Base-by-base conservation (phyloP, 2,329 filamentous ascomycete species). In the Fragosphaeria purpurea region DNA sequence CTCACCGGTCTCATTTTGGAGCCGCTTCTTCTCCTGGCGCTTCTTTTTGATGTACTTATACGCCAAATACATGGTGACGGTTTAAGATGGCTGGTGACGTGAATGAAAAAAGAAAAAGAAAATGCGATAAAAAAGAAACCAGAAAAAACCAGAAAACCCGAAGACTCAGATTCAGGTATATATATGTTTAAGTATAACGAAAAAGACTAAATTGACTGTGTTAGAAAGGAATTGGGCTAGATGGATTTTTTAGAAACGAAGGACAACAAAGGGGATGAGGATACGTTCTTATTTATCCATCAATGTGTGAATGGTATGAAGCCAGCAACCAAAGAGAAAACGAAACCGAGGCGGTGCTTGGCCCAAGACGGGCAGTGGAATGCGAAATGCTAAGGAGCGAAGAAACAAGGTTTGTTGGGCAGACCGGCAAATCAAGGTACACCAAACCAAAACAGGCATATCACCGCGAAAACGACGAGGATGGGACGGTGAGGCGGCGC, bases 21-120 rank as follows among this genome's bases (percentile, higher is more conserved):
- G 13, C 30, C 42, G 50, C 7, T 46, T 39, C 22, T 41, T 50
- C 40, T 55, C 47, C 41, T 57, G 51, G 43, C 55, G 52, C 51
- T 56, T 57, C 45, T 52, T 59, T 46, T 52, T 59, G 5, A 55
- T 57, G 45, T 57, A 59, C 34, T 54, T 57, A 50, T 53, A 57
- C 7, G 56, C 59, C 3, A 57, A 11, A 40, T 54, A 58, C 60
- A 60, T 65, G 8, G 6, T 44, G 42, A 11, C 8, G 11, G 22
- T 5, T 13, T 6, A 7, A 13, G 11, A 13, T 6, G 13, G 7
- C n/a, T 39, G 12, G 34, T 13, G 41, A 22, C 12, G 7, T 32
- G 22, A 22, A 13, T 31, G 34, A 9, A 41, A 31, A 4, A n/a
- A 10, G 5, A 35, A 6, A 7, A 6, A 10, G 9, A 30, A 9